Evolutionary conservation across 306 rosid species (phyloP).

Genomic region (Carpinus fangiana): DNA sequence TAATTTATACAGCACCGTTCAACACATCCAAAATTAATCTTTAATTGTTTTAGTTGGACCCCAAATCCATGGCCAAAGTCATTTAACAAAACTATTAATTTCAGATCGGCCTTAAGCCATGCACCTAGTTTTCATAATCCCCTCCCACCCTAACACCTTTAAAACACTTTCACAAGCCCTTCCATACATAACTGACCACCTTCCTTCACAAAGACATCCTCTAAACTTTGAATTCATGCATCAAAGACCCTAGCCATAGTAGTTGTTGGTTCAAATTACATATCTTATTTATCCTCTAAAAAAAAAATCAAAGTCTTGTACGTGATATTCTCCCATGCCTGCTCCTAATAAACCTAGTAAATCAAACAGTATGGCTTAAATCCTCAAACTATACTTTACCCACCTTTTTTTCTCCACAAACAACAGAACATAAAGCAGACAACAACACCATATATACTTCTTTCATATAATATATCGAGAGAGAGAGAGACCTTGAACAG

Average conservation of each 20-base stretch:
- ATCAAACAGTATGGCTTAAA: background rate
- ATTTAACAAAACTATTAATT: background rate
- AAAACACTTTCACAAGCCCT: background rate
- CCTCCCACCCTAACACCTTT: background rate
- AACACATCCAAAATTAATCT: too few relatives aligned
- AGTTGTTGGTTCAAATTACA: too few relatives aligned
- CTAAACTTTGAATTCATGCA: too few relatives aligned
- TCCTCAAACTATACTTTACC: background rate
- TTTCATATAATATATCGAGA: background rate
- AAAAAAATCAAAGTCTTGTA: background rate
- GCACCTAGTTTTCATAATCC: background rate
- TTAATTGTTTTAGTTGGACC: background rate
- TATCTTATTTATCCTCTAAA: background rate
- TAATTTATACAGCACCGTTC: too few relatives aligned
- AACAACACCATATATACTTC: background rate
- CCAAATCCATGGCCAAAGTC: background rate
- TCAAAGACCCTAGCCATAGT: too few relatives aligned
- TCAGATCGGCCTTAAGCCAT: background rate
- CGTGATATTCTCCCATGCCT: background rate
- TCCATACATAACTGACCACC: background rate
- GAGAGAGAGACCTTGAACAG: conserved; percentile 66
- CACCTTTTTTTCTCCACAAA: background rate
- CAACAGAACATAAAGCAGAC: background rate
- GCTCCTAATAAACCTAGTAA: background rate
- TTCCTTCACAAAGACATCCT: background rate